Base-by-base conservation (phyloP, 495 filamentous ascomycete genomes). In the Trichoderma erinaceum region DNA sequence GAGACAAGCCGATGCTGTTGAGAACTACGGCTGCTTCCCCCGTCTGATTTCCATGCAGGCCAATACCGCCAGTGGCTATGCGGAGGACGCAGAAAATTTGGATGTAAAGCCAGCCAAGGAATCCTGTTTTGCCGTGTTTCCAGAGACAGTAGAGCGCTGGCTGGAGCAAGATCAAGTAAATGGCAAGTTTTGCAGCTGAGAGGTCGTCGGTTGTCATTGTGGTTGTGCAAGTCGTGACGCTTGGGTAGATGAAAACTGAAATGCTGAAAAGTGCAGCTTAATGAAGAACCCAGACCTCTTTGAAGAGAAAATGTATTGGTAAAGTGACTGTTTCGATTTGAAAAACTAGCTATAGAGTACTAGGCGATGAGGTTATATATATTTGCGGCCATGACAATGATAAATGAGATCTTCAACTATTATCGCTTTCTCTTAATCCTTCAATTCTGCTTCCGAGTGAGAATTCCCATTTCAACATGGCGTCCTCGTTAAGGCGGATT, bases 111-210 rank as follows among this genome's bases (percentile, higher is more conserved):
- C 56, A 61, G 56, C 56, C 56, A 13, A 61, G 27, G 13, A 61
- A 61, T 27, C 56, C 56, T 29, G 56, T 61, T 32, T 32, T 61
- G 8, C 56, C 56, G 16, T 61, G 56, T 11, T 61, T 61, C 56
- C 56, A 61, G 0, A 61, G 56, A 61, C 56, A 61, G 13, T 29
- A 61, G 12, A 61, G 56, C 4, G 56, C 56, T 15, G 56, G 56
- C 29, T 61, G 56, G 27, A 61, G 23, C 4, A 61, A 25, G 16
- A 61, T 25, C 12, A 61, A 12, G 56, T 61, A 61, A 13, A 61
- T 32, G 23, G 56, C 56, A 2, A 61, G 27, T 32, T 61, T 61
- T 29, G 56, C 56, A 3, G 56, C 56, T 29, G 56, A 61, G 12
- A 61, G 25, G 15, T 2, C 23, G 56, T 61, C 56, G 56, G 27